Percentiles rank a stretch among this genome's conserved stretches.
Conservation (phyloP, 2,329 filamentous ascomycete genomes). For the Penicillium sp. region DNA sequence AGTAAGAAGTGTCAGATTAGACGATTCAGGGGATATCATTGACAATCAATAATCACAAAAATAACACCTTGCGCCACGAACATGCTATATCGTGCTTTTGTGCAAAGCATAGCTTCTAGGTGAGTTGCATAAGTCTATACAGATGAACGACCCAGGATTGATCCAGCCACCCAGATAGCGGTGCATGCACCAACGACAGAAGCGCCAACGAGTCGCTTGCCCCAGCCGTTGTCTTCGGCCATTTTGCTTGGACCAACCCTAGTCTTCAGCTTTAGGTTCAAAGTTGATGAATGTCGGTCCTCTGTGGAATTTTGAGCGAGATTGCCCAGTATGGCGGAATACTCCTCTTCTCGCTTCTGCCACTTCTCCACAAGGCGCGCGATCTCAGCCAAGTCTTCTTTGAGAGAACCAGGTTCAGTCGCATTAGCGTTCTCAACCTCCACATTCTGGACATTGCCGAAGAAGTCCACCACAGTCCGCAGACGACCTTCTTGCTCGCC, state of each 20-base stretch:
- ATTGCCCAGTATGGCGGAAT: slow-evolving; percentile 27
- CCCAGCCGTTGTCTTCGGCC: slow-evolving; percentile 63
- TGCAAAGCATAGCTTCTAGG: neutral
- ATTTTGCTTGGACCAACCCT: slow-evolving; percentile 55
- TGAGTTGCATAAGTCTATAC: slow-evolving; percentile 4
- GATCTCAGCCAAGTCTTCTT: slow-evolving; percentile 72
- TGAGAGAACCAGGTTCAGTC: slow-evolving; percentile 52
- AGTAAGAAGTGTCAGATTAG: neutral
- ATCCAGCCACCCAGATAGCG: slow-evolving; percentile 38
- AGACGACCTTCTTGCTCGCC: slow-evolving; percentile 73
- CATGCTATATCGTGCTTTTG: slow-evolving; percentile 17
- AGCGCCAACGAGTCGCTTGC: slow-evolving; percentile 45
- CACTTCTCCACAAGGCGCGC: slow-evolving; percentile 57
- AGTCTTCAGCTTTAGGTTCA: slow-evolving; percentile 32
- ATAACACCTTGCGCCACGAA: slow-evolving; percentile 13
- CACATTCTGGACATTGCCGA: slow-evolving; percentile 96
- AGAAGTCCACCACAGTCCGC: slow-evolving; percentile 90
- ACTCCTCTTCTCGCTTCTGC: slow-evolving; percentile 38
- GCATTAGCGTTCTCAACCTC: slow-evolving; percentile 67
- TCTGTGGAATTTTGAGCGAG: slow-evolving; percentile 16
- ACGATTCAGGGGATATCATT: neutral
- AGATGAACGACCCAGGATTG: slow-evolving; percentile 29
- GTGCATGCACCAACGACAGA: slow-evolving; percentile 36
- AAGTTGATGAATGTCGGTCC: slow-evolving; percentile 14
- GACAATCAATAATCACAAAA: slow-evolving; percentile 1